Percentiles rank a stretch among this genome's conserved stretches.
These are phyloP conservation scores for Alternaria consortialis DNA, from an alignment of 2,329 filamentous ascomycete species.

Conservation along the genomic window DNA sequence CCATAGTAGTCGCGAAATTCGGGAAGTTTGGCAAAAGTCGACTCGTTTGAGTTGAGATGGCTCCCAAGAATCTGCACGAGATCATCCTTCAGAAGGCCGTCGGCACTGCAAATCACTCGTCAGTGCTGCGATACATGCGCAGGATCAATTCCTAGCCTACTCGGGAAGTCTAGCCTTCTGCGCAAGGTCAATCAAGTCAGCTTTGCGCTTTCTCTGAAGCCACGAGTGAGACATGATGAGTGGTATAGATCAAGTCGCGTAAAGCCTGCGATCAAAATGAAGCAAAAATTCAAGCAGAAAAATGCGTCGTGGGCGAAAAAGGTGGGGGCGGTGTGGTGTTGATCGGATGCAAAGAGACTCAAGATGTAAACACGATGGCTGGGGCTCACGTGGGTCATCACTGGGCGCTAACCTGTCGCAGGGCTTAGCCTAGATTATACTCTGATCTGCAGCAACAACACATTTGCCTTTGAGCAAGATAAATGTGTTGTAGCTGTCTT, in stretches of 20 bases:
- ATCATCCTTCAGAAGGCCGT: conserved; percentile 78
- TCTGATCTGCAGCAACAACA: conserved; percentile 7
- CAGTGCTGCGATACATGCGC: conserved; percentile 11
- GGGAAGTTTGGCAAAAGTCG: conserved; percentile 69
- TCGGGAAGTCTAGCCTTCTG: conserved; percentile 74
- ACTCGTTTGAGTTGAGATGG: conserved; percentile 67
- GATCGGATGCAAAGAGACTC: conserved; percentile 28
- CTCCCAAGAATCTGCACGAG: conserved; percentile 64
- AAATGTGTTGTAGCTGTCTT: not conserved
- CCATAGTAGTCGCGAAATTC: conserved; percentile 79
- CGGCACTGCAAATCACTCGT: conserved; percentile 63
- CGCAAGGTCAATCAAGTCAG: conserved; percentile 78
- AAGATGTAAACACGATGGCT: conserved; percentile 35
- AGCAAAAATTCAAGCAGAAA: conserved; percentile 25
- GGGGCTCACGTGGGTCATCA: conserved; percentile 30
- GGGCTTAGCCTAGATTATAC: conserved; percentile 5
- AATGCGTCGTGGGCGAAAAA: conserved; percentile 23
- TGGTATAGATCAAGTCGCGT: conserved; percentile 56
- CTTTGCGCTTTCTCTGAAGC: conserved; percentile 83
- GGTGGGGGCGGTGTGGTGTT: conserved; percentile 32
- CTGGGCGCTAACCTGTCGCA: conserved; percentile 19
- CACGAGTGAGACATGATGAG: conserved; percentile 72
- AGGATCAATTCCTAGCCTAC: conserved; percentile 58
- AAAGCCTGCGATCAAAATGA: conserved; percentile 57
- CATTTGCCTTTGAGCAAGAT: conserved; percentile 4